Percentiles rank a stretch among this genome's conserved stretches.
These are phyloP conservation scores for Dryadomyces quercus-mongolicae DNA, from an alignment of 2,329 filamentous ascomycete species.

Conservation along the genomic window DNA sequence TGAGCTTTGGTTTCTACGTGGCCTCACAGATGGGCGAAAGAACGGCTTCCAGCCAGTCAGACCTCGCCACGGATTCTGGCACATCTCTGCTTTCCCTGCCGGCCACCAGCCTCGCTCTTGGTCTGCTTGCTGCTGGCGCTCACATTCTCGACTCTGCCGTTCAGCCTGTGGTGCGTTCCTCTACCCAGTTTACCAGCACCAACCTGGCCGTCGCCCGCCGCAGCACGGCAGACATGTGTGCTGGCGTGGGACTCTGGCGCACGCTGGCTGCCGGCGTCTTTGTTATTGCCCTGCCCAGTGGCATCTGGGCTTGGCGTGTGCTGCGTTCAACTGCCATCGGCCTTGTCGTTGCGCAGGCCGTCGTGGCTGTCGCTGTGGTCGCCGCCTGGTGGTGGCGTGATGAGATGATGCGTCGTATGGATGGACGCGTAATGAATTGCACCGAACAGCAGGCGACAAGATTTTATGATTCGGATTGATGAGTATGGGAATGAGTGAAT, in stretches of 20 bases:
- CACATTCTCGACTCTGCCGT: constrained; percentile 27
- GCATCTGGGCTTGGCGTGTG: constrained; percentile 21
- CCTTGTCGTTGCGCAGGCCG: constrained; percentile 27
- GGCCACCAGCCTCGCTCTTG: constrained; percentile 31
- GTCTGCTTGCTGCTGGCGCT: constrained; percentile 31
- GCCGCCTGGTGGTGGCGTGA: constrained; percentile 29
- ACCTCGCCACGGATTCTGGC: constrained; percentile 6
- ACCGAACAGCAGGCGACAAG: constrained; percentile 22
- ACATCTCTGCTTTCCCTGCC: constrained; percentile 23
- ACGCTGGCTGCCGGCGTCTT: constrained; percentile 29
- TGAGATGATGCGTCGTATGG: constrained; percentile 27
- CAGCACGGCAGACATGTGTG: constrained; percentile 35
- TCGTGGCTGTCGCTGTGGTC: constrained; percentile 22
- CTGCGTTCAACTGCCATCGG: constrained; percentile 27
- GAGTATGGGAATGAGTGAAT: no score
- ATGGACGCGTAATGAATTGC: constrained; percentile 34
- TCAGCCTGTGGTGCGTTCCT: constrained; percentile 30
- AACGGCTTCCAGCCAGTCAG: constrained; percentile 6
- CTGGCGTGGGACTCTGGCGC: constrained; percentile 27
- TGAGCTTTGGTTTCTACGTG: constrained; percentile 33
- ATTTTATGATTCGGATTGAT: no score
- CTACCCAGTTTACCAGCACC: constrained; percentile 34
- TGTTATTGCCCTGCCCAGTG: constrained; percentile 28
- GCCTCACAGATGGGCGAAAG: constrained; percentile 20
- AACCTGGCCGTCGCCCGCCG: constrained; percentile 33